Evolutionary conservation across 495 filamentous ascomycete species (phyloP), one percentile per base, ranked within the genome.

Genomic region (Aspergillus cristatus): DNA sequence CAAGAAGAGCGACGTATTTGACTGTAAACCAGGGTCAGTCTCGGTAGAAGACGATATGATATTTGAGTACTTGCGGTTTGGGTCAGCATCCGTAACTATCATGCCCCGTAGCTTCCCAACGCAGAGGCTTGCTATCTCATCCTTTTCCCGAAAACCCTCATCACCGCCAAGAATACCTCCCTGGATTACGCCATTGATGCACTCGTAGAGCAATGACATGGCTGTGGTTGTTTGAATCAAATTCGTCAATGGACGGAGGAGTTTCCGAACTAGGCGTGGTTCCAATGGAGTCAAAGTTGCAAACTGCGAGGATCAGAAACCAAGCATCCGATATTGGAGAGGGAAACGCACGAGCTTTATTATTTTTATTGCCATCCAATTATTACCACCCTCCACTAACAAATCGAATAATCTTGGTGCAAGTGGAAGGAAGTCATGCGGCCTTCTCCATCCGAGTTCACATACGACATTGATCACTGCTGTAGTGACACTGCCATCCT

Each of bases 321-420:
- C 3, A 37, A 22, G 3, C 6, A 39, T 2, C 12, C 32, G 6
- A 24, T 8, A 7, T 12, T 18, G 14, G 12, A 12, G 6, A 10
- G 3, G 10, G 13, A 32, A 13, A 62, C 79, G 42, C 52, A 91
- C 88, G 35, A 98, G 74, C 57, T 98, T 98, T 53, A 98, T 98
- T 38, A 97, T 76, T 50, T 98, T 98, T 53, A 98, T 97, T 22
- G 87, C 89, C 90, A 98, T 97, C 91, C 91, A 98, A 62, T 98
- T 98, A 55, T 98, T 97, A 5, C 82, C 84, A 20, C 86, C 76
- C 35, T 90, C 83, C n/a, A 94, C 88, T 7, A 98, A 66, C 8
- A 98, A 67, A 37, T 93, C 86, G 45, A 97, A 98, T 22, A 98
- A 65, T 35, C 91, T 72, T 8, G 93, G 91, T 4, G 91, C 91